Conservation (phyloP, 1,139 yeast genomes). For the Hansenula lynferdii region DNA sequence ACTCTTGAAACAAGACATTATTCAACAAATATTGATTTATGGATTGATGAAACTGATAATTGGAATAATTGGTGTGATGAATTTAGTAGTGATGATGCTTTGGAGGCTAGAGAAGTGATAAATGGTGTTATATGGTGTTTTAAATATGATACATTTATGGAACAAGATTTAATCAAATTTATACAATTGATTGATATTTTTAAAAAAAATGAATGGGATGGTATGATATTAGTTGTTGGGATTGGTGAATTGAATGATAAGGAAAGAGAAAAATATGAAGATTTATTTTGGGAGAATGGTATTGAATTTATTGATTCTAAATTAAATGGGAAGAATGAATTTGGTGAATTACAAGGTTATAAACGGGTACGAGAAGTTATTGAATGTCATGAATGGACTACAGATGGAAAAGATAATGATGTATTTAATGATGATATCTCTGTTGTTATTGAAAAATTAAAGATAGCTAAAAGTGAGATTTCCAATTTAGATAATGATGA, state of each 20-base stretch:
- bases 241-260: conserved; percentile 9
- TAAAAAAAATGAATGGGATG: conserved; percentile 6
- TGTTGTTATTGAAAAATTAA: conserved; percentile 13
- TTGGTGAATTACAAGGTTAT: conserved; percentile 4
- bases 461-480: conserved; percentile 19
- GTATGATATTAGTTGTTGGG: conserved; percentile 9
- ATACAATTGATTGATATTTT: conserved; percentile 1
- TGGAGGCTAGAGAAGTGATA: conserved; percentile 23
- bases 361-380: conserved; percentile 6
- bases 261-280: conserved; percentile 1
- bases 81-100: conserved; percentile 19
- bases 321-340: conserved; percentile 4
- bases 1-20: conserved; percentile 25
- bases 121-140: conserved; percentile 23
- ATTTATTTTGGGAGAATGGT: conserved; percentile 1
- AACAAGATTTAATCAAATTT: not conserved
- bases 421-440: conserved; percentile 5
- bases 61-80: conserved; percentile 24
- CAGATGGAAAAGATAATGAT: conserved; percentile 1
- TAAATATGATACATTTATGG: conserved; percentile 1
- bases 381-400: conserved; percentile 9
- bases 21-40: conserved; percentile 21
- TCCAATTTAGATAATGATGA: conserved; percentile 8
- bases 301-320: conserved; percentile 4
- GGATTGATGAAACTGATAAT: conserved; percentile 24